phyloP scores from a whole-genome alignment of 805 yeast species.

The Debaryomyces hansenii region DNA sequence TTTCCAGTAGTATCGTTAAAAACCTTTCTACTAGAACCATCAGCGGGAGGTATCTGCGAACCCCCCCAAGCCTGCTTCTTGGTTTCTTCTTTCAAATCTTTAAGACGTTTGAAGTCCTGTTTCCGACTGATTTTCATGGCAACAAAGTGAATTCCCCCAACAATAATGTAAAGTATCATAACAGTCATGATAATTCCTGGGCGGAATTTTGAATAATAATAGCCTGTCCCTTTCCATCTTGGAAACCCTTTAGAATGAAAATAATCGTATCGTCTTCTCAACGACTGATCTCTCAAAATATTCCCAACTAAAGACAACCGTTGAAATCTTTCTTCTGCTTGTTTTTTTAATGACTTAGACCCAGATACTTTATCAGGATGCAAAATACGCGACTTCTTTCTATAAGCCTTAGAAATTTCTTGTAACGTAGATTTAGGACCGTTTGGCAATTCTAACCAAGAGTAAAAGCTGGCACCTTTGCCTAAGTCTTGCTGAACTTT shows the following conservation, averaged over 20 bases:
- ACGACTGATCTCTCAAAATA: conserved; percentile 58
- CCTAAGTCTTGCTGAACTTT: conserved; percentile 67
- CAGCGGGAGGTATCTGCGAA: conserved; percentile 49
- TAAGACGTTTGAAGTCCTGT: conserved; percentile 61
- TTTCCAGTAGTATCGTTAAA: conserved; percentile 44
- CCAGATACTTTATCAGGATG: conserved; percentile 79
- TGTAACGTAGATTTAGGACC: conserved; percentile 49
- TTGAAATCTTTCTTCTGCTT: conserved; percentile 71
- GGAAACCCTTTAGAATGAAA: conserved; percentile 87
- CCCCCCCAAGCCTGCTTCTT: conserved; percentile 58
- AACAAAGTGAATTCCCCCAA: conserved; percentile 58
- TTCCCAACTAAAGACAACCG: conserved; percentile 74
- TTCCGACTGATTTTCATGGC: conserved; percentile 52
- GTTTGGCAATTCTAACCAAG: conserved; percentile 55
- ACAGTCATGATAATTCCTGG: conserved; percentile 61
- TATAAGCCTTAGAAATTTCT: conserved; percentile 65
- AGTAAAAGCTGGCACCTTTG: conserved; percentile 60
- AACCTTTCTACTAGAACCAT: conserved; percentile 48
- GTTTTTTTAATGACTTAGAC: conserved; percentile 34
- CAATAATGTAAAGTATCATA: conserved; percentile 48
- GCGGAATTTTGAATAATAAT: conserved; percentile 64
- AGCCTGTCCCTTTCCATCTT: conserved; percentile 66
- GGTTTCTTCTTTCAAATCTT: conserved; percentile 49
- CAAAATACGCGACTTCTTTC: conserved; percentile 64
- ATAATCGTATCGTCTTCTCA: conserved; percentile 75